Conservation (phyloP, 2,329 filamentous ascomycete genomes). For the Acephala macrosclerotiorum region DNA sequence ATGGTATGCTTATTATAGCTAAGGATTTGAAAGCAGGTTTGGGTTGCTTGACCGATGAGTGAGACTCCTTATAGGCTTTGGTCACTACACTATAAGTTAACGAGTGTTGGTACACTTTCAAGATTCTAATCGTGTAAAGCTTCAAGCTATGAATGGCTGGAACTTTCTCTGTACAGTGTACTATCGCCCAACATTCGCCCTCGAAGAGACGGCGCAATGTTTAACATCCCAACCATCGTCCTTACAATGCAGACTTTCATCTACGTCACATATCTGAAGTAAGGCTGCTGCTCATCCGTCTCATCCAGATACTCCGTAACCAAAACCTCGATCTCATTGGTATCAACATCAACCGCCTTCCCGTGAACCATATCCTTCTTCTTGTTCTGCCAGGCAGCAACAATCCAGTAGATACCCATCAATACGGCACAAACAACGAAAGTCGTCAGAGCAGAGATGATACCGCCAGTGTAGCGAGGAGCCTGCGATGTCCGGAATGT, state of each 20-base stretch:
- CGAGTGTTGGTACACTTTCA: too few species aligned
- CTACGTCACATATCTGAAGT: slow-evolving; percentile 11
- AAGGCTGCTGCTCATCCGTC: slow-evolving; percentile 24
- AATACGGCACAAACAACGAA: slow-evolving; percentile 13
- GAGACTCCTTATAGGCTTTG: too few species aligned
- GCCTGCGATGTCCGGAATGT: slow-evolving; percentile 64
- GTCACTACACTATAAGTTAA: too few species aligned
- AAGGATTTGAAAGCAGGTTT: too few species aligned
- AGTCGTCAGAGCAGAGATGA: slow-evolving; percentile 7
- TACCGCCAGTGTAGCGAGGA: slow-evolving; percentile 55
- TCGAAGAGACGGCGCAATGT: too few species aligned
- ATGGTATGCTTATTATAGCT: too few species aligned
- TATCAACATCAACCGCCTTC: background rate
- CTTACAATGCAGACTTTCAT: background rate
- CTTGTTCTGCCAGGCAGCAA: slow-evolving; percentile 30
- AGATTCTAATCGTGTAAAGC: too few species aligned
- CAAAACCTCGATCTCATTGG: background rate
- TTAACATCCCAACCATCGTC: background rate
- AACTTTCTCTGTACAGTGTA: too few species aligned
- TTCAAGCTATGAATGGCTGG: too few species aligned
- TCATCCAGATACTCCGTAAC: slow-evolving; percentile 19
- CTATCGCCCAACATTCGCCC: too few species aligned
- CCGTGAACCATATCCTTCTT: background rate
- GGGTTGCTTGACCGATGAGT: too few species aligned
- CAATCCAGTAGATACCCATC: slow-evolving; percentile 11